Evolutionary conservation across 2,329 filamentous ascomycete genomes (phyloP).

Genomic region (Amylocarpus encephaloides): DNA sequence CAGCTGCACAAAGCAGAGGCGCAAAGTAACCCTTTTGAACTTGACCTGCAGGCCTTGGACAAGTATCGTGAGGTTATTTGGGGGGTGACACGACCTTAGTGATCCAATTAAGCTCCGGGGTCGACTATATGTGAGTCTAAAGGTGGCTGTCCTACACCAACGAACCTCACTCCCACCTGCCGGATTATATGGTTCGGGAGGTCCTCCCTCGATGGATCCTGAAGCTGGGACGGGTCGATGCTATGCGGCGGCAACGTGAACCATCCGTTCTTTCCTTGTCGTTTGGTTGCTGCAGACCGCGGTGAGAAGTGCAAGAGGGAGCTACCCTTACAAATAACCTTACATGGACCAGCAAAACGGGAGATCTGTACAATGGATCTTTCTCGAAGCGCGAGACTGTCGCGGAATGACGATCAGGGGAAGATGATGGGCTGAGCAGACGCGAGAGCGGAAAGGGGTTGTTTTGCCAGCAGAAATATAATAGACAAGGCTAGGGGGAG

Average conservation of each 20-base stretch:
- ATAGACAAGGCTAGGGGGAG: neutral
- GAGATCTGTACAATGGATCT: neutral
- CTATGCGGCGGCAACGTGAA: conserved; percentile 4
- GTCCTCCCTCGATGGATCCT: conserved; percentile 14
- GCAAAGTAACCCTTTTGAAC: conserved; percentile 3
- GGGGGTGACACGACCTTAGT: conserved; percentile 11
- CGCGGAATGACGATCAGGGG: no score
- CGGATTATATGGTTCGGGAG: conserved; percentile 8
- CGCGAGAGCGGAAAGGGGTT: no score
- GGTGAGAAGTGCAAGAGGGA: conserved; percentile 4
- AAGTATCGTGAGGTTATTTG: conserved; percentile 13
- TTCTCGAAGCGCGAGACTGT: no score
- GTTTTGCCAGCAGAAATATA: no score
- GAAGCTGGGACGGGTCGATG: conserved; percentile 10
- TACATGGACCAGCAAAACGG: neutral
- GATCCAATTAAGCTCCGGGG: conserved; percentile 14
- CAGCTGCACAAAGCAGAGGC: neutral
- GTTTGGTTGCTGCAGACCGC: conserved; percentile 9
- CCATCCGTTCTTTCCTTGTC: conserved; percentile 1
- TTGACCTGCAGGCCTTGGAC: conserved; percentile 1
- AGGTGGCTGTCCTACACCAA: conserved; percentile 22
- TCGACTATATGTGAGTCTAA: conserved; percentile 15
- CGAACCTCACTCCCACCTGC: conserved; percentile 18
- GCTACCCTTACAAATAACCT: conserved; percentile 13
- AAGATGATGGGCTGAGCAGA: no score